These are phyloP conservation scores for Sordariomycetes sp. DNA, from an alignment of 2,329 filamentous ascomycete species.

Conservation along the genomic window DNA sequence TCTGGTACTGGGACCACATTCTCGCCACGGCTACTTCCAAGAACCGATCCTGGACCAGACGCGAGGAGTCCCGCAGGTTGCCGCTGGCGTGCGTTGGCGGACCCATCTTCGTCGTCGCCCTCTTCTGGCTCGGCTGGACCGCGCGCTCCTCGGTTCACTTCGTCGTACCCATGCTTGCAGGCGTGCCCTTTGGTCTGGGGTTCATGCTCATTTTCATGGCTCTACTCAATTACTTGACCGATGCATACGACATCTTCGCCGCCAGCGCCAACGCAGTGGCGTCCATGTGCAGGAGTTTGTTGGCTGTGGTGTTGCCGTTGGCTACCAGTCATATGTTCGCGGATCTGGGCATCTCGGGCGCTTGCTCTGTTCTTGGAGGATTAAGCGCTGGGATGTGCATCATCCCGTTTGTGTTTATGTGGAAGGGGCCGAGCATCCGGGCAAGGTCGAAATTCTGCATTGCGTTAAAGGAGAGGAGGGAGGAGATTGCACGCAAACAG, in stretches of 20 bases:
- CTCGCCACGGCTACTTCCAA: conserved; percentile 41
- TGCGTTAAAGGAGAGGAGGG: conserved; percentile 42
- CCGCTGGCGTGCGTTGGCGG: conserved; percentile 65
- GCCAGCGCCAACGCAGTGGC: conserved; percentile 72
- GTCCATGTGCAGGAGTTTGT: conserved; percentile 90
- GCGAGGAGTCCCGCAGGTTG: conserved; percentile 60
- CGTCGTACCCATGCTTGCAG: conserved; percentile 48
- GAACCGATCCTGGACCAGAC: conserved; percentile 46
- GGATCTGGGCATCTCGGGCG: conserved; percentile 35
- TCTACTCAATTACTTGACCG: conserved; percentile 54
- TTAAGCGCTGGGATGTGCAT: conserved; percentile 39
- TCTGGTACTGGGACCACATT: conserved; percentile 55
- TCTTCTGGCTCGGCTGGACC: conserved; percentile 57
- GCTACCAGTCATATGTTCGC: conserved; percentile 41
- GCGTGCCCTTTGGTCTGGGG: conserved; percentile 51
- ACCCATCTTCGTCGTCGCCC: conserved; percentile 46
- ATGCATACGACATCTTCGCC: conserved; percentile 59
- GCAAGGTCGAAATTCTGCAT: conserved; percentile 53
- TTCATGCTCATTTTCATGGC: conserved; percentile 57
- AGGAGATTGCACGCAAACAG: conserved; percentile 30
- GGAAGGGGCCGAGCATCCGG: conserved; percentile 45
- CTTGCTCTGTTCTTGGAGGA: conserved; percentile 43
- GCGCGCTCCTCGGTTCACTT: conserved; percentile 38
- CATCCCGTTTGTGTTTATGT: conserved; percentile 44
- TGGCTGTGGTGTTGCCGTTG: conserved; percentile 63